Conservation (phyloP, 352 stramenopile species). For the Globisporangium irregulare region DNA sequence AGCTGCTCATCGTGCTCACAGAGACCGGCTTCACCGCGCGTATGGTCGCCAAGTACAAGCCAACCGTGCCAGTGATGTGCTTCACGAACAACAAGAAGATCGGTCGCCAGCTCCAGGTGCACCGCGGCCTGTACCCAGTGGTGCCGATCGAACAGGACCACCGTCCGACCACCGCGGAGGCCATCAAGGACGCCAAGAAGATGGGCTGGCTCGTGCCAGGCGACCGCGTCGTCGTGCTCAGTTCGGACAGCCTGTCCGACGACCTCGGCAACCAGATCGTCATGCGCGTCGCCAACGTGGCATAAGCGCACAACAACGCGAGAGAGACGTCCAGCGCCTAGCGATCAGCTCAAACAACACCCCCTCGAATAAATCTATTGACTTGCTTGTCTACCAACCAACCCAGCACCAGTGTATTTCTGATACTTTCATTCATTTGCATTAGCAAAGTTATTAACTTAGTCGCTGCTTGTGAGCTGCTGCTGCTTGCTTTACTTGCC, state of each 20-base stretch:
- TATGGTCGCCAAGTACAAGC: conserved; percentile 89
- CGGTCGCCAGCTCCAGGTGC: conserved; percentile 89
- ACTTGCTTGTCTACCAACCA: conserved; percentile 8
- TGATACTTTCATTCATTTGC: not conserved
- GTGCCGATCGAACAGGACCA: conserved; percentile 57
- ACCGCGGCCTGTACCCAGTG: conserved; percentile 78
- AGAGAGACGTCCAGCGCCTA: not conserved
- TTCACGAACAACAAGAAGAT: conserved; percentile 87
- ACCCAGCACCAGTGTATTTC: not conserved
- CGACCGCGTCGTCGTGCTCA: conserved; percentile 89
- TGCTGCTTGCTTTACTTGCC: not conserved
- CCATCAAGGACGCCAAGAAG: conserved; percentile 88
- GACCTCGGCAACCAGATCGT: conserved; percentile 82
- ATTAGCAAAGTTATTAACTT: not conserved
- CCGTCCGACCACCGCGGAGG: conserved; percentile 73
- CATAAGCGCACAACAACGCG: conserved; percentile 30
- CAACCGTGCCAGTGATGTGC: conserved; percentile 91
- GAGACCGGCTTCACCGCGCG: conserved; percentile 79
- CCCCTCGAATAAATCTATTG: conserved; percentile 9
- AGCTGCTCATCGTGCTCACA: conserved; percentile 84
- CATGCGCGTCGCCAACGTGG: conserved; percentile 78
- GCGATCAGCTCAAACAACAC: not conserved
- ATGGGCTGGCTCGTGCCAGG: conserved; percentile 88
- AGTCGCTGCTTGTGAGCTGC: not conserved
- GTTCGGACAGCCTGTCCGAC: conserved; percentile 72